Evolutionary conservation across 306 rosid genomes (phyloP).

Genomic region (Dalbergia oliveri): DNA sequence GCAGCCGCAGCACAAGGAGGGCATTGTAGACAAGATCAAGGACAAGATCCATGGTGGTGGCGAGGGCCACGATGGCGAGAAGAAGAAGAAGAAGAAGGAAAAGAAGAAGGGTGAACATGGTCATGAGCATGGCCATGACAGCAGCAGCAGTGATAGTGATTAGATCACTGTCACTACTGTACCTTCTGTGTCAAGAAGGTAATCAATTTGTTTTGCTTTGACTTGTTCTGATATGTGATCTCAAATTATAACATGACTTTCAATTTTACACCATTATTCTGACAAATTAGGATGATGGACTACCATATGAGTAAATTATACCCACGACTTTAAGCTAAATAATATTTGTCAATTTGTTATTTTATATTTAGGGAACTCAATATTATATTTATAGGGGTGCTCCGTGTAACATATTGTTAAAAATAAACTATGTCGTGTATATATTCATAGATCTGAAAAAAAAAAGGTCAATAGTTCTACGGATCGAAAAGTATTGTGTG

Average conservation of each 20-base stretch:
- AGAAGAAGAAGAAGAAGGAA: constrained; percentile 54
- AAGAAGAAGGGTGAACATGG: constrained; percentile 47
- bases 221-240: background rate
- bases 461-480: too few species aligned
- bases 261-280: too few species aligned
- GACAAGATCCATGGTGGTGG: constrained; percentile 63
- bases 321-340: too few species aligned
- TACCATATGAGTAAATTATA: too few species aligned
- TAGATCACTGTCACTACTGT: constrained; percentile 45
- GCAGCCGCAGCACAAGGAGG: constrained; percentile 50
- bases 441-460: too few species aligned
- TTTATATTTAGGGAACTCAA: too few species aligned
- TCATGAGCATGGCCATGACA: constrained; percentile 45
- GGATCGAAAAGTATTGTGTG: too few species aligned
- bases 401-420: too few species aligned
- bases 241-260: background rate
- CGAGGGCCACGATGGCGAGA: background rate
- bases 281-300: too few species aligned
- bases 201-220: background rate
- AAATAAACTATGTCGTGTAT: too few species aligned
- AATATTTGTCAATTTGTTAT: too few species aligned
- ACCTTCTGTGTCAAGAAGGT: constrained; percentile 26
- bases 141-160: constrained; percentile 79
- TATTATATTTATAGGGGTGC: too few species aligned
- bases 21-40: constrained; percentile 63